Percentiles rank a stretch among this genome's conserved stretches.
Evolutionary conservation across 768 basidiomycete genomes (phyloP).

Genomic region (Boletus rubescentipes): DNA sequence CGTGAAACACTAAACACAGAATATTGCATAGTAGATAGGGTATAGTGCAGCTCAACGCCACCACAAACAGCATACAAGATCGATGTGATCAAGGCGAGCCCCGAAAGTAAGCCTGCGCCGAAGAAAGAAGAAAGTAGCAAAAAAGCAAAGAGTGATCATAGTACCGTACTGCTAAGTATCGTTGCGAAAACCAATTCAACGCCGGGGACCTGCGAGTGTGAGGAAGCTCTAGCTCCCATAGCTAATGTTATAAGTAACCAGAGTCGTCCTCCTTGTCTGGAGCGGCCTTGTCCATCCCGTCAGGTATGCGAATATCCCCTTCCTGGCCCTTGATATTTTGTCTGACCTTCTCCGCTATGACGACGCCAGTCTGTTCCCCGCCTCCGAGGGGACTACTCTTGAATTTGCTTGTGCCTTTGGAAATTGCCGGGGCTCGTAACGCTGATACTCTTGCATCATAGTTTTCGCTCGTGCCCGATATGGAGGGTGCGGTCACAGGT

Average conservation of each 20-base stretch:
- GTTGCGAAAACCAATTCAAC: not conserved
- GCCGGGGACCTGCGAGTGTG: not conserved
- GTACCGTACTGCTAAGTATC: not conserved
- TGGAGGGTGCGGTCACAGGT: not conserved
- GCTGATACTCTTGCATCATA: slow-evolving; percentile 14
- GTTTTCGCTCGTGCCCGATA: slow-evolving; percentile 11
- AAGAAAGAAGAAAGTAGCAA: not conserved
- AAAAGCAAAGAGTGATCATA: not conserved
- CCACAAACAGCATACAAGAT: slow-evolving; percentile 9
- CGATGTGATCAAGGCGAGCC: not conserved
- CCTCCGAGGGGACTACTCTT: slow-evolving; percentile 72
- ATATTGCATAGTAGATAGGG: not conserved
- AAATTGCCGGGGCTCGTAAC: slow-evolving; percentile 13
- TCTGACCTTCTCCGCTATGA: slow-evolving; percentile 52
- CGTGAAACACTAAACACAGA: not conserved
- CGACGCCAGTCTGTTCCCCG: slow-evolving; percentile 40
- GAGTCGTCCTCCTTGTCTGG: slow-evolving; percentile 33
- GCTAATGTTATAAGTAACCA: slow-evolving; percentile 26
- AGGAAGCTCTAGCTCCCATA: not conserved
- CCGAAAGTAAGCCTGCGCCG: not conserved
- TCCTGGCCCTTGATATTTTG: slow-evolving; percentile 28
- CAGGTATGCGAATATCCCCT: slow-evolving; percentile 33
- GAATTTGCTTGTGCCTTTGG: slow-evolving; percentile 56
- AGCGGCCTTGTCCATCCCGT: slow-evolving; percentile 34
- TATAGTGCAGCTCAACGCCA: slow-evolving; percentile 16